Evolutionary conservation across 257 asterid species (phyloP).

Genomic region (Penstemon eatonii): DNA sequence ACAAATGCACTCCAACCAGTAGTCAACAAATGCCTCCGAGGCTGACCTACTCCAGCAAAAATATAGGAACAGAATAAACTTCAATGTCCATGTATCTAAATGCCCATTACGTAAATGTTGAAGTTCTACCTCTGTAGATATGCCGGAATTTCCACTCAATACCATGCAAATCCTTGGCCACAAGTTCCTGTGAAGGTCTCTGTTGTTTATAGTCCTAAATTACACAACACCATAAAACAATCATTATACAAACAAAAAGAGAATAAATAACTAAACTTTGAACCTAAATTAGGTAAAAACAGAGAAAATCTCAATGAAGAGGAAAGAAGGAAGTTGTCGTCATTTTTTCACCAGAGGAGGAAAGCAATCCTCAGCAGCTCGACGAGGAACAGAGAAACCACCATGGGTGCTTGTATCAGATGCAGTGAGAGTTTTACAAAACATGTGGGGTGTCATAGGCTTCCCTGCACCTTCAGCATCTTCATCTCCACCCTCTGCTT

Average conservation of each 20-base stretch:
- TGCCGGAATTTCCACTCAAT: constrained; percentile 92
- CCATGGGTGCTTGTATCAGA: constrained; percentile 78
- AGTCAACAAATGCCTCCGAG: constrained; percentile 94
- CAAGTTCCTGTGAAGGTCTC: constrained; percentile 96
- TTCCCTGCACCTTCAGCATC: constrained; percentile 41
- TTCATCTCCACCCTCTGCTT: constrained; percentile 38
- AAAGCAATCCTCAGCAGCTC: constrained; percentile 75
- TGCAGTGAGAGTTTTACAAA: constrained; percentile 70
- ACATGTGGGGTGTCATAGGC: constrained; percentile 57
- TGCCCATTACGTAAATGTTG: neutral
- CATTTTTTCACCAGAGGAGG: constrained; percentile 53
- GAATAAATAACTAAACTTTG: neutral
- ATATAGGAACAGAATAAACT: neutral
- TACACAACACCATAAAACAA: constrained; percentile 9
- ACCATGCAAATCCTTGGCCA: constrained; percentile 94
- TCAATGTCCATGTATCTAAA: neutral
- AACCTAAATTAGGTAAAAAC: neutral
- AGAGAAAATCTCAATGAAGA: neutral
- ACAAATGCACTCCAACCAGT: constrained; percentile 99
- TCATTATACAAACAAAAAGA: neutral
- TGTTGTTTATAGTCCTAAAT: constrained; percentile 82
- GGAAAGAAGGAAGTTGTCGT: neutral
- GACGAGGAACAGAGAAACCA: constrained; percentile 73
- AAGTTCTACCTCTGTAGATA: constrained; percentile 74
- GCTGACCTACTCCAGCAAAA: constrained; percentile 68